Conservation (phyloP, 306 rosid genomes). For the Betula pendula region DNA sequence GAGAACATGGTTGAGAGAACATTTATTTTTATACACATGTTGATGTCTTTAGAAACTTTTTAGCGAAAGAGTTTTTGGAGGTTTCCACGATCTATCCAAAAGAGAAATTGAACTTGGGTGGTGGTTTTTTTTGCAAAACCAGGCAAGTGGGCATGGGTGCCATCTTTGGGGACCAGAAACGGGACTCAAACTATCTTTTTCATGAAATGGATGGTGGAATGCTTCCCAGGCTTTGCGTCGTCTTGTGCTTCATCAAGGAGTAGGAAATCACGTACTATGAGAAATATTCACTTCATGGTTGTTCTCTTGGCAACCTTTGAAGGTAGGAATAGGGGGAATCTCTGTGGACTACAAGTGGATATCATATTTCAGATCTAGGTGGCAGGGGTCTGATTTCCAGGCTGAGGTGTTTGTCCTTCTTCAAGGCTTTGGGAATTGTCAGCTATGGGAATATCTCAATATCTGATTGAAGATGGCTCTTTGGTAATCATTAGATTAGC, state of each 20-base stretch:
- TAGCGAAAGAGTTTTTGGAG: background rate
- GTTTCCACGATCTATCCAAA: background rate
- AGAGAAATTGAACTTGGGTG: background rate
- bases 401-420: background rate
- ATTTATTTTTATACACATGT: background rate
- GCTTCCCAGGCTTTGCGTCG: too few relatives aligned
- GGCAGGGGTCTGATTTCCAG: background rate
- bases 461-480: background rate
- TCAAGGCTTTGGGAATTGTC: background rate
- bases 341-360: too few relatives aligned
- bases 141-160: background rate
- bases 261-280: background rate
- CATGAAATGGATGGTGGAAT: too few relatives aligned
- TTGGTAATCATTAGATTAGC: background rate
- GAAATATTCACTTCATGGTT: background rate
- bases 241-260: background rate
- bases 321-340: too few relatives aligned
- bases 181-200: background rate
- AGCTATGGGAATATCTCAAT: background rate
- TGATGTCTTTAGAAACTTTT: background rate
- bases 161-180: background rate
- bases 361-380: background rate
- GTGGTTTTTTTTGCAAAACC: background rate
- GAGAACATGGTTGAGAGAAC: background rate
- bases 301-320: background rate